Conservation (phyloP, 371 early-diverging fungal genomes). For the Batrachochytrium dendrobatidis region DNA sequence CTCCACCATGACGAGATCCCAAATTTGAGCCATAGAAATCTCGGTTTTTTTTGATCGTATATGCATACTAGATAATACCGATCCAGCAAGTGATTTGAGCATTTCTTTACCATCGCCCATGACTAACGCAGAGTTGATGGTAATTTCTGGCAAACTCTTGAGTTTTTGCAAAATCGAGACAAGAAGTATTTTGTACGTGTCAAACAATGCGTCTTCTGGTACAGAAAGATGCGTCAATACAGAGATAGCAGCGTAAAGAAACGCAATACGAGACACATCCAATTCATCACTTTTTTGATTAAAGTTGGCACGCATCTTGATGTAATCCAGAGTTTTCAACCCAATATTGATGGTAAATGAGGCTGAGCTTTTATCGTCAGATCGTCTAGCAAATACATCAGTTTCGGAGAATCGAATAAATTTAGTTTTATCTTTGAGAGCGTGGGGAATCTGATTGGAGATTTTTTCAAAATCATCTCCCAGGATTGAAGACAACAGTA, state of each 20-base stretch:
- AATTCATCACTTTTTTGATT: too few relatives aligned
- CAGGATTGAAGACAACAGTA: constrained; percentile 14
- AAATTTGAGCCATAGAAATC: neutral
- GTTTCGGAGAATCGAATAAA: constrained; percentile 7
- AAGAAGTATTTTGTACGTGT: too few relatives aligned
- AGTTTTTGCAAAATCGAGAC: too few relatives aligned
- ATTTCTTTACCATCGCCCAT: constrained; percentile 1
- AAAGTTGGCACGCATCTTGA: too few relatives aligned
- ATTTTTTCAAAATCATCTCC: neutral
- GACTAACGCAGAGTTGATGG: neutral
- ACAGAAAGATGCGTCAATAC: too few relatives aligned
- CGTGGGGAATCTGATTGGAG: constrained; percentile 4
- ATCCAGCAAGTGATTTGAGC: neutral
- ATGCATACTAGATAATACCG: neutral
- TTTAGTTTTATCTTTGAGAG: constrained; percentile 8
- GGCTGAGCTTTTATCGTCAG: neutral
- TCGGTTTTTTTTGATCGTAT: neutral
- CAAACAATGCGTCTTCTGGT: too few relatives aligned
- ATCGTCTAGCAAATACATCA: neutral
- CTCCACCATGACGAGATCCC: neutral
- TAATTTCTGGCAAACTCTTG: too few relatives aligned
- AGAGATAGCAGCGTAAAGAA: too few relatives aligned
- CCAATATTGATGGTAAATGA: constrained; percentile 3
- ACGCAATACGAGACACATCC: too few relatives aligned
- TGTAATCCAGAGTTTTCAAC: too few relatives aligned